These are phyloP conservation scores for Thelonectria olida DNA, from an alignment of 2,329 filamentous ascomycete species.

Conservation along the genomic window DNA sequence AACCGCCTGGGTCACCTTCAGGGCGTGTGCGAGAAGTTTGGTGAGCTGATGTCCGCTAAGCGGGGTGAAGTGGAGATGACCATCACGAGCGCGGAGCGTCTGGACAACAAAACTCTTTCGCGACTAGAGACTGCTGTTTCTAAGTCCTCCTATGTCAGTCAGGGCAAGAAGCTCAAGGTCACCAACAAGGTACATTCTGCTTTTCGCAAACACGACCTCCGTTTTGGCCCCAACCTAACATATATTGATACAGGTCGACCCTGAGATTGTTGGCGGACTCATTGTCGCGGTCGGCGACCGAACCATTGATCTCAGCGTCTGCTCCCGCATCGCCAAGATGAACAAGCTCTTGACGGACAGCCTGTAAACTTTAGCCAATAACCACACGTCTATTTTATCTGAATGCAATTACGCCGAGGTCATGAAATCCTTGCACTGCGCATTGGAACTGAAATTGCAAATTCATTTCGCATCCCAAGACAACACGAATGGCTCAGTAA, in stretches of 20 bases:
- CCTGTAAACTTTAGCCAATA: no score
- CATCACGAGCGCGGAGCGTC: conserved; percentile 89
- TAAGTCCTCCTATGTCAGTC: conserved; percentile 88
- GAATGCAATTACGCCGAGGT: no score
- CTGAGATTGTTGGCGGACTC: conserved; percentile 92
- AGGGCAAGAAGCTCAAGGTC: conserved; percentile 98
- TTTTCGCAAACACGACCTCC: background rate
- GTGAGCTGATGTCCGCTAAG: conserved; percentile 84
- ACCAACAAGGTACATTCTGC: conserved; percentile 77
- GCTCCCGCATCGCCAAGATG: conserved; percentile 94
- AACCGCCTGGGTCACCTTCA: conserved; percentile 88
- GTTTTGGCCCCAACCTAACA: no score
- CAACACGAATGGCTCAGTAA: no score
- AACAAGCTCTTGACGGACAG: conserved; percentile 98
- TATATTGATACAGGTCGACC: conserved; percentile 79
- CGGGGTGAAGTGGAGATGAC: conserved; percentile 93
- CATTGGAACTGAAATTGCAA: no score
- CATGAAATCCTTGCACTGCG: no score
- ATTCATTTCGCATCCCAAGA: no score
- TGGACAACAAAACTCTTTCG: conserved; percentile 86
- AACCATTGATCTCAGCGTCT: conserved; percentile 97
- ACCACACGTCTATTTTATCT: no score
- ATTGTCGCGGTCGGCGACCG: conserved; percentile 97
- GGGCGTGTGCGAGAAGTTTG: conserved; percentile 88
- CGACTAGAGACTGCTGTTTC: conserved; percentile 87